phyloP scores from a whole-genome alignment of 176 grass and related monocot species.

The Chloris gayana region DNA sequence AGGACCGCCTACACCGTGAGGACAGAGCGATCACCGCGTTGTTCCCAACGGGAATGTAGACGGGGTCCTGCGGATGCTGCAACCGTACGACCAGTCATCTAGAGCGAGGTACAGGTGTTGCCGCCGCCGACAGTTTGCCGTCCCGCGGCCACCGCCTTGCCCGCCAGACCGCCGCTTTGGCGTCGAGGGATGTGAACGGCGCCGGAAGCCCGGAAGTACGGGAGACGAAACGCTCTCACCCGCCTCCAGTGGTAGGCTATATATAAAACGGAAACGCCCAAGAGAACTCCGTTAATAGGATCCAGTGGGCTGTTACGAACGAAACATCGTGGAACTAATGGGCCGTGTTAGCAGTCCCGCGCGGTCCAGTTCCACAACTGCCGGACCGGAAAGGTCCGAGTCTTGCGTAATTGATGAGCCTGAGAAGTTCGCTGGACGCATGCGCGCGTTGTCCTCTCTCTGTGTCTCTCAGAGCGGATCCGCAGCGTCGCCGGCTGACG shows the following conservation, averaged over 20 bases:
- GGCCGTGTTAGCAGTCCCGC: background rate
- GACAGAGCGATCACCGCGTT: background rate
- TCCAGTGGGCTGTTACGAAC: too few relatives aligned
- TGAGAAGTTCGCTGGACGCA: background rate
- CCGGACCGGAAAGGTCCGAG: background rate
- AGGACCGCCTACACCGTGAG: too few relatives aligned
- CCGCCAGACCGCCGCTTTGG: background rate
- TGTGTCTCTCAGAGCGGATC: background rate
- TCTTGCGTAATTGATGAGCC: background rate
- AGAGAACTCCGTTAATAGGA: too few relatives aligned
- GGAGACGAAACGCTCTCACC: too few relatives aligned
- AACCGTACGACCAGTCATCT: background rate
- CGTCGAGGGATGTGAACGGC: background rate
- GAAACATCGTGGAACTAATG: background rate
- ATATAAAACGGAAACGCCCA: too few relatives aligned
- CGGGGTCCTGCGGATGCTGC: slow-evolving; percentile 6
- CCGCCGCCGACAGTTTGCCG: background rate
- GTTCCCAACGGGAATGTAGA: background rate
- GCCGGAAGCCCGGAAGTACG: too few relatives aligned
- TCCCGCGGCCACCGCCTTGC: background rate
- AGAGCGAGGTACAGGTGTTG: background rate
- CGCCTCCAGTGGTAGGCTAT: too few relatives aligned
- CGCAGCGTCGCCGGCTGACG: slow-evolving; percentile 26
- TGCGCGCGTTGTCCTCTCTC: slow-evolving; percentile 7
- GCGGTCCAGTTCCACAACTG: background rate